Percentiles rank a stretch among this genome's conserved stretches.
These are phyloP conservation scores for Sporothrix brunneoviolacea DNA, from an alignment of 2,329 filamentous ascomycete species.

Conservation along the genomic window DNA sequence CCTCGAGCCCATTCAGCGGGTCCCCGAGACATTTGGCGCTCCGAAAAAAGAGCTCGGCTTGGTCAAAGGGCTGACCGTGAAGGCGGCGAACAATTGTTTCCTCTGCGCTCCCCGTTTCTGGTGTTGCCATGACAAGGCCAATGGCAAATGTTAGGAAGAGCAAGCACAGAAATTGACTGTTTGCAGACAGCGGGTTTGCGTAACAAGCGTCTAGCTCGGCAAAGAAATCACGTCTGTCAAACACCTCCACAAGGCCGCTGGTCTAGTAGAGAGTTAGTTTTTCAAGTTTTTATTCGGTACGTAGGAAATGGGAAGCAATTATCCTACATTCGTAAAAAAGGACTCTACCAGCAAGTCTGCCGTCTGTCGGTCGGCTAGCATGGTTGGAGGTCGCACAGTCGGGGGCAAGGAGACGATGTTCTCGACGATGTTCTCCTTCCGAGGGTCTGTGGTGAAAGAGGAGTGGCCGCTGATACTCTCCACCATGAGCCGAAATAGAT, in stretches of 20 bases:
- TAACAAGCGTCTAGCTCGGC: conserved; percentile 47
- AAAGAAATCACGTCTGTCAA: conserved; percentile 46
- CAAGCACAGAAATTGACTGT: conserved; percentile 49
- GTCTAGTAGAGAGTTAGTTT: conserved; percentile 36
- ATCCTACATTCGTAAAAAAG: conserved; percentile 52
- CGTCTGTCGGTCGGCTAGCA: conserved; percentile 46
- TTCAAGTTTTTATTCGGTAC: too few species aligned
- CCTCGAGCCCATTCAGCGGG: conserved; percentile 45
- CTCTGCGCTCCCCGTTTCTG: conserved; percentile 42
- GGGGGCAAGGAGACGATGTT: conserved; percentile 40
- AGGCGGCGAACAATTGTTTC: conserved; percentile 45
- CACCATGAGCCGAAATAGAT: conserved; percentile 55
- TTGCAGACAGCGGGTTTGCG: conserved; percentile 42
- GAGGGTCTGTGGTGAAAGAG: conserved; percentile 51
- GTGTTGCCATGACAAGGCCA: conserved; percentile 52
- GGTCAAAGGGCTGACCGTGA: conserved; percentile 39
- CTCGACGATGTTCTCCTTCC: conserved; percentile 51
- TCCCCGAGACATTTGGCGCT: conserved; percentile 49
- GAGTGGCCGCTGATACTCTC: conserved; percentile 47
- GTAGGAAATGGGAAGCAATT: too few species aligned
- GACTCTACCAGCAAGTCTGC: conserved; percentile 49
- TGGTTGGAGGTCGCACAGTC: conserved; percentile 39
- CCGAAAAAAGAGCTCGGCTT: conserved; percentile 57
- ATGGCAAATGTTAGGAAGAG: conserved; percentile 58
- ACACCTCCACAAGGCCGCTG: conserved; percentile 53